Conservation (phyloP, 345 rosid genomes). For the Nephelium lappaceum region DNA sequence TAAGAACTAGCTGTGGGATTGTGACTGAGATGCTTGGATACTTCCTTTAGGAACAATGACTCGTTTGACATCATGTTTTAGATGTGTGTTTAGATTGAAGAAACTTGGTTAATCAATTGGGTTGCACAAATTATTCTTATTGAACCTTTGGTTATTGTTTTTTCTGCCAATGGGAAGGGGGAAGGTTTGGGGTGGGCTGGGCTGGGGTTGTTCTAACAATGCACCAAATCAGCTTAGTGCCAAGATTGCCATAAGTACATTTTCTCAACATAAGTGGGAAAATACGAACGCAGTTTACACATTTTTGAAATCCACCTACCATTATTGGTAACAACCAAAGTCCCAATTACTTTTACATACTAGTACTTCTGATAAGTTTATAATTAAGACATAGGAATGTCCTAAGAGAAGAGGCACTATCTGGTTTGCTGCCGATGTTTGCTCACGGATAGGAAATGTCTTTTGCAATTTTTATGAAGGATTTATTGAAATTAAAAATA, state of each 20-base stretch:
- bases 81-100: neutral
- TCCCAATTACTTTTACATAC: neutral
- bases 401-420: neutral
- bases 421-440: neutral
- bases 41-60: neutral
- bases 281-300: neutral
- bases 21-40: neutral
- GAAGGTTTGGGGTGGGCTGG: neutral
- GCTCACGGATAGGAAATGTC: neutral
- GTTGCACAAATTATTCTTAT: neutral
- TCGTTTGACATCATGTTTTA: conserved; percentile 1
- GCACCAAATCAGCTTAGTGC: no score
- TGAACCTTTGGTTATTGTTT: neutral
- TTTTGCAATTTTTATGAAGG: neutral
- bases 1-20: neutral
- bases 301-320: neutral
- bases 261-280: neutral
- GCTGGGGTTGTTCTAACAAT: neutral
- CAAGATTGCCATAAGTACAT: neutral
- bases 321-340: neutral
- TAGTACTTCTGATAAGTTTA: neutral
- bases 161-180: neutral
- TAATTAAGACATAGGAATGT: neutral
- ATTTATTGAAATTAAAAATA: neutral
- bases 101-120: neutral